A percentile compares a stretch with the other conserved stretches of the same genome.
These are phyloP conservation scores for Avena atlantica DNA, from an alignment of 176 grass and related monocot genomes.

Conservation along the genomic window DNA sequence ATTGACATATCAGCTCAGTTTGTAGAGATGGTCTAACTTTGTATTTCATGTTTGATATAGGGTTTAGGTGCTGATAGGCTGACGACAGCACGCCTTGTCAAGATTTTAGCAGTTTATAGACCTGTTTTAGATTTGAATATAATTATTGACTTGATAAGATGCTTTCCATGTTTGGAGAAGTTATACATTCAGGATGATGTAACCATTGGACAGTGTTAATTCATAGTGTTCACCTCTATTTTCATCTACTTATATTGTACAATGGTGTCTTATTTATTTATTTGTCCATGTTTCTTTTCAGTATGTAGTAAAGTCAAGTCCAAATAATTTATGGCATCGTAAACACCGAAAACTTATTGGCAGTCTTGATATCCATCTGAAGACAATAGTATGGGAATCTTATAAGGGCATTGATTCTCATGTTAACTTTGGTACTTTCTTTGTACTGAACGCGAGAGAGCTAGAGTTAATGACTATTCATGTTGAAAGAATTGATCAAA, in stretches of 20 bases:
- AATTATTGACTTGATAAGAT: not conserved
- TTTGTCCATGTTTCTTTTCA: not conserved
- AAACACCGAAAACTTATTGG: too few species aligned
- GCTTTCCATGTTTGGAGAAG: not conserved
- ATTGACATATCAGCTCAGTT: not conserved
- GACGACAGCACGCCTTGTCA: not conserved
- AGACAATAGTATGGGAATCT: too few species aligned
- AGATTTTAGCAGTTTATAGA: not conserved
- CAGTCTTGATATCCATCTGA: too few species aligned
- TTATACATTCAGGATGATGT: not conserved
- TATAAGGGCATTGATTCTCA: too few species aligned
- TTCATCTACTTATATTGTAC: not conserved
- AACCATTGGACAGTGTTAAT: not conserved
- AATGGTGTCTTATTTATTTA: not conserved
- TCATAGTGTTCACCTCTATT: not conserved
- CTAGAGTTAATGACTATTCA: too few species aligned
- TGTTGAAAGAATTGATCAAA: too few species aligned
- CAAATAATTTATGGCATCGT: too few species aligned
- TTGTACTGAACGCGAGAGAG: too few species aligned
- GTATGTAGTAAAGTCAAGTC: too few species aligned
- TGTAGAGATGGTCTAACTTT: not conserved
- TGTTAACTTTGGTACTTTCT: too few species aligned
- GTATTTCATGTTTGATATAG: not conserved
- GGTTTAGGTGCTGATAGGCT: not conserved
- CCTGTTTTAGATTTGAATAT: not conserved